A percentile compares a stretch with the other conserved stretches of the same genome.
Evolutionary conservation across 306 rosid species (phyloP).

Genomic region (Glycine latifolia): DNA sequence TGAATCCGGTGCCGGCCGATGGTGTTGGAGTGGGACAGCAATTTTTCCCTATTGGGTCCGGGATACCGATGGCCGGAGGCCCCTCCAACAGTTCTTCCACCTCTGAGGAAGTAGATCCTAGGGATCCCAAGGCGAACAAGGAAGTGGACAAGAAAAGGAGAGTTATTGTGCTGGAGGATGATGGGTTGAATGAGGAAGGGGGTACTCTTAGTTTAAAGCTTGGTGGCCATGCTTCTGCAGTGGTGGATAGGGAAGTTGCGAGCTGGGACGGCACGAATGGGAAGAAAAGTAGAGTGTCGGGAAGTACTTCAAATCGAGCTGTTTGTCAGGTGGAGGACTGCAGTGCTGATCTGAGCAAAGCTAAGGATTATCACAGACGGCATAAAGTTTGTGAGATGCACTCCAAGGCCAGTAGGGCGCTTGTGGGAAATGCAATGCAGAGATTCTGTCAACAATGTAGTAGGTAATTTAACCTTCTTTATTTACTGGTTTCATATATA

Average conservation of each 20-base stretch:
- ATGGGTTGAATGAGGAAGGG: slow-evolving; percentile 58
- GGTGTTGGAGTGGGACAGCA: slow-evolving; percentile 61
- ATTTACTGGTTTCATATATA: not conserved
- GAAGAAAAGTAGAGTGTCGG: slow-evolving; percentile 77
- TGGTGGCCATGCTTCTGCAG: slow-evolving; percentile 63
- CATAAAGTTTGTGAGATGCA: slow-evolving; percentile 95
- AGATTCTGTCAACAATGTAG: slow-evolving; percentile 98
- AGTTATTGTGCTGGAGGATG: slow-evolving; percentile 63
- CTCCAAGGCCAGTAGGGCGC: slow-evolving; percentile 86
- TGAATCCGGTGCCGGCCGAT: slow-evolving; percentile 61
- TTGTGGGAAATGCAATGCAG: slow-evolving; percentile 81
- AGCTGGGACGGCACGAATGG: slow-evolving; percentile 64
- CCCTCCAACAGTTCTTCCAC: slow-evolving; percentile 81
- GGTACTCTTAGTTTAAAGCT: slow-evolving; percentile 69
- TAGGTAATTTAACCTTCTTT: slow-evolving; percentile 58
- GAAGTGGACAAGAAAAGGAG: slow-evolving; percentile 84
- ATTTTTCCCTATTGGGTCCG: slow-evolving; percentile 68
- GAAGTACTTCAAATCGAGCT: slow-evolving; percentile 63
- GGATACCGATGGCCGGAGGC: slow-evolving; percentile 57
- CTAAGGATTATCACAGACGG: slow-evolving; percentile 85
- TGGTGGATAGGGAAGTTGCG: slow-evolving; percentile 60
- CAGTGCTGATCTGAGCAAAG: slow-evolving; percentile 78
- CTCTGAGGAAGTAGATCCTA: slow-evolving; percentile 71
- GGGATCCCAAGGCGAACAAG: slow-evolving; percentile 58
- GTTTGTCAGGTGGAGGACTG: slow-evolving; percentile 96